Evolutionary conservation across 2,329 filamentous ascomycete species (phyloP).

Genomic region (Cryphonectria naterciae): DNA sequence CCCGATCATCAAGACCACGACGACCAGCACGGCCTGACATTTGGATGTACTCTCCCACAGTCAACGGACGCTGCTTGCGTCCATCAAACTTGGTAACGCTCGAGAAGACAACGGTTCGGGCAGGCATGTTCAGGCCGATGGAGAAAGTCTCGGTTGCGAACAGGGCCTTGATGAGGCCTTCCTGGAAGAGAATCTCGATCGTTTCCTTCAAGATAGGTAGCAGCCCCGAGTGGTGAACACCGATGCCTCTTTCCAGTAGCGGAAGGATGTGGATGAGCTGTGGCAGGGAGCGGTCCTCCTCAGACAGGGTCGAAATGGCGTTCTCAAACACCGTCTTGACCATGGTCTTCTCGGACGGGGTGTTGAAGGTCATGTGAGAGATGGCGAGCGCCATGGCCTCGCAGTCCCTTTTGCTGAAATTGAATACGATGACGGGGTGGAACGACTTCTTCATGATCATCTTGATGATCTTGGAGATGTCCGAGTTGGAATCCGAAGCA

Average conservation of each 20-base stretch:
- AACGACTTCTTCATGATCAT: conserved; percentile 99
- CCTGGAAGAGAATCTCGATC: conserved; percentile 98
- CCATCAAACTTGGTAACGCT: conserved; percentile 96
- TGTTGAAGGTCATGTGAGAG: conserved; percentile 88
- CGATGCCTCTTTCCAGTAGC: conserved; percentile 86
- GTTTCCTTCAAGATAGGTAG: conserved; percentile 97
- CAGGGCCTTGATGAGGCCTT: conserved; percentile 95
- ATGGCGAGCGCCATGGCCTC: conserved; percentile 88
- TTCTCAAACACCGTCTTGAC: conserved; percentile 92
- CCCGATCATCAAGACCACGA: conserved; percentile 94
- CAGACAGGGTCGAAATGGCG: conserved; percentile 88
- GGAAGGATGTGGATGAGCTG: conserved; percentile 92
- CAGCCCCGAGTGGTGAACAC: conserved; percentile 94
- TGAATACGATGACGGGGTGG: conserved; percentile 99
- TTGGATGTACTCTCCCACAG: conserved; percentile 95
- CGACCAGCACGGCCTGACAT: conserved; percentile 98
- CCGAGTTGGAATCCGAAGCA: conserved; percentile 68
- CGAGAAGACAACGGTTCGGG: conserved; percentile 98
- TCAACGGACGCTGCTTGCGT: conserved; percentile 76
- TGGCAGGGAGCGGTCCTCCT: conserved; percentile 84
- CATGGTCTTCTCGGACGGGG: conserved; percentile 93
- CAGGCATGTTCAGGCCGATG: conserved; percentile 98
- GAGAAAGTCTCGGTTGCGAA: conserved; percentile 99
- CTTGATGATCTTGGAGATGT: conserved; percentile 96
- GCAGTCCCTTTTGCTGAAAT: conserved; percentile 97